These are phyloP conservation scores for Eucalyptus tenuipes DNA, from an alignment of 345 rosid genomes.

Conservation along the genomic window DNA sequence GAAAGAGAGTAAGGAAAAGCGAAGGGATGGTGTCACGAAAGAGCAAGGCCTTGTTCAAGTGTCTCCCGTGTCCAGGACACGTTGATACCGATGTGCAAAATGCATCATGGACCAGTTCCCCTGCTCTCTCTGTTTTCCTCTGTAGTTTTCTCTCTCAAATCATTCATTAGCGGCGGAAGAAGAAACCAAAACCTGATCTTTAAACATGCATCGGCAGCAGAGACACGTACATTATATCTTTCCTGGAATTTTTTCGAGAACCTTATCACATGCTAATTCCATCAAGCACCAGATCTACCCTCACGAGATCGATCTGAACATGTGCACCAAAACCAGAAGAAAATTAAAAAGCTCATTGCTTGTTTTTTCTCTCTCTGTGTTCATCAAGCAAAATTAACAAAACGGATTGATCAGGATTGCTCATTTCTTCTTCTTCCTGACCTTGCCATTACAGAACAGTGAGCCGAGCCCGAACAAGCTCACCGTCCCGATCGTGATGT, in stretches of 20 bases:
- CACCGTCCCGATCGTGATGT: constrained; percentile 49
- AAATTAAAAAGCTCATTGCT: not conserved
- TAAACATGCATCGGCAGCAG: not conserved
- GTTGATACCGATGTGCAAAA: not conserved
- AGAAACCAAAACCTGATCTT: not conserved
- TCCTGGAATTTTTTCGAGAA: not conserved
- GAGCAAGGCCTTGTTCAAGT: constrained; percentile 12
- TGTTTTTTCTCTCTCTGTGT: not conserved
- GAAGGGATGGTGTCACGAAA: not conserved
- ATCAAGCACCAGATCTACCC: not conserved
- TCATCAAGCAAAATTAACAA: not conserved
- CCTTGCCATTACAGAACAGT: constrained; percentile 61
- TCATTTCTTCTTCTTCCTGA: constrained; percentile 42
- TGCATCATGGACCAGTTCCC: not conserved
- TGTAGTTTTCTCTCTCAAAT: not conserved
- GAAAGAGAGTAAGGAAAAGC: not conserved
- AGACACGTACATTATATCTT: not conserved
- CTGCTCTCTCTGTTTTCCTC: not conserved
- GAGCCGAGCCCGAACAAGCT: constrained; percentile 64
- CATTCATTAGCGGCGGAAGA: not conserved
- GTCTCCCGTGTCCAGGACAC: constrained; percentile 26
- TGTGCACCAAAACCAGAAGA: not conserved
- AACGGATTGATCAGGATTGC: not conserved
- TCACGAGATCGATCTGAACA: not conserved
- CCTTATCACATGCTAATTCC: not conserved